These are phyloP conservation scores for Pichia sp. DNA, from an alignment of 1,139 yeast genomes.

Conservation along the genomic window DNA sequence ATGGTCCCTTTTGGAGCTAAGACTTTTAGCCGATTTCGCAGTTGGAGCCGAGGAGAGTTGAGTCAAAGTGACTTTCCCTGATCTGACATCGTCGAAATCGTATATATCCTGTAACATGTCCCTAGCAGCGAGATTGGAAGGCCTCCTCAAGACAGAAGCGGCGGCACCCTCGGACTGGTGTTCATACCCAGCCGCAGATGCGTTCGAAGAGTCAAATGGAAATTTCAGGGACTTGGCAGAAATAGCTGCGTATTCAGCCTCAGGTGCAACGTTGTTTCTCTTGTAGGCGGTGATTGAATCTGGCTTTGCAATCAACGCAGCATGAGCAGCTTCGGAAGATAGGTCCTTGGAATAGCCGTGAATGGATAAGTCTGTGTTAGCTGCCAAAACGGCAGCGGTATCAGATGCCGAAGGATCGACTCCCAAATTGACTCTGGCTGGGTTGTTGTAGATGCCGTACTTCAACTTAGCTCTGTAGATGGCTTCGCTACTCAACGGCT, in stretches of 20 bases:
- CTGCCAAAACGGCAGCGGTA: slow-evolving; percentile 72
- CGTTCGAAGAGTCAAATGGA: slow-evolving; percentile 19
- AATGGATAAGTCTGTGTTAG: slow-evolving; percentile 58
- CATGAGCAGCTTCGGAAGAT: slow-evolving; percentile 63
- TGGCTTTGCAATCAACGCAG: slow-evolving; percentile 55
- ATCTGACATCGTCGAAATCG: slow-evolving; percentile 39
- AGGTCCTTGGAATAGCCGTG: slow-evolving; percentile 61
- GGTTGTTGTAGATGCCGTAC: slow-evolving; percentile 69
- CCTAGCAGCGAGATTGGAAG: slow-evolving; percentile 25
- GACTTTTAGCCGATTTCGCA: slow-evolving; percentile 19
- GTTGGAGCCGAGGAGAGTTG: slow-evolving; percentile 23
- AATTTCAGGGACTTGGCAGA: slow-evolving; percentile 32
- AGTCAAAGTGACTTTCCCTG: slow-evolving; percentile 36
- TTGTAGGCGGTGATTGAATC: slow-evolving; percentile 44
- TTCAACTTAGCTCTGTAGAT: slow-evolving; percentile 71
- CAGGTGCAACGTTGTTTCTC: slow-evolving; percentile 37
- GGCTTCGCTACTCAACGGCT: slow-evolving; percentile 70
- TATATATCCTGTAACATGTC: slow-evolving; percentile 34
- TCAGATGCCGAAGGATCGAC: slow-evolving; percentile 67
- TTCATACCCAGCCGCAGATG: slow-evolving; percentile 21
- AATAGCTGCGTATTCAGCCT: slow-evolving; percentile 39
- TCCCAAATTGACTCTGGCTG: slow-evolving; percentile 66
- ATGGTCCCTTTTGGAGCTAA: slow-evolving; percentile 21
- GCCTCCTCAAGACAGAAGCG: slow-evolving; percentile 27
- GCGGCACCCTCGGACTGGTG: slow-evolving; percentile 31